These are phyloP conservation scores for Cichorium intybus DNA, from an alignment of 140 eudicot species.

Conservation along the genomic window DNA sequence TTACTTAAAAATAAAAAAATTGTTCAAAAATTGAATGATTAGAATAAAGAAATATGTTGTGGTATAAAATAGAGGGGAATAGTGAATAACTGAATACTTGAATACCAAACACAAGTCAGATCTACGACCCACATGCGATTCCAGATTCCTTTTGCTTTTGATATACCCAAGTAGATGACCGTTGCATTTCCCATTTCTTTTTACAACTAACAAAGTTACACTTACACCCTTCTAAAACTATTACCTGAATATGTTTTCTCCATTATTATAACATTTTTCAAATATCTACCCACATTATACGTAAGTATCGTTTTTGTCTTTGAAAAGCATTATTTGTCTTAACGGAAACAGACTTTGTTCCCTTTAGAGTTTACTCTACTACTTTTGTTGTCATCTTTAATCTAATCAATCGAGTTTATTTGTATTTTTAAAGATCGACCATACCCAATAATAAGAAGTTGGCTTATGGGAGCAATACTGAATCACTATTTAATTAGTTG, in stretches of 20 bases:
- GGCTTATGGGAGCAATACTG: background rate
- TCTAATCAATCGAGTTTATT: no score
- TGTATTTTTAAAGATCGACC: background rate
- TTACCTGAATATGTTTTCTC: background rate
- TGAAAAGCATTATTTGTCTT: background rate
- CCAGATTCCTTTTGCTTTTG: constrained; percentile 37
- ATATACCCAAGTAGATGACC: constrained; percentile 34
- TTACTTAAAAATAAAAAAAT: background rate
- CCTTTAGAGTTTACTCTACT: background rate
- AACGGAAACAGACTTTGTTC: no score
- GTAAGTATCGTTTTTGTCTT: background rate
- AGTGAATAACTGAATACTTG: no score
- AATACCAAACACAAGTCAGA: constrained; percentile 20
- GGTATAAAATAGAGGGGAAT: constrained; percentile 14
- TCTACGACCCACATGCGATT: constrained; percentile 45
- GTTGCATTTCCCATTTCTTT: constrained; percentile 20
- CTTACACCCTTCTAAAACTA: constrained; percentile 7
- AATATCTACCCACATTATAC: background rate
- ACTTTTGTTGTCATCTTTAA: background rate
- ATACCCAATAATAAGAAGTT: no score
- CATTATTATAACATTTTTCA: background rate
- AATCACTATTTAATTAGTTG: no score
- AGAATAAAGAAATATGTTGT: constrained; percentile 13
- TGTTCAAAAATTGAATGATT: constrained; percentile 3
- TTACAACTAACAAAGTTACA: constrained; percentile 7